phyloP scores from a whole-genome alignment of 345 rosid species.

The Camelina sativa region DNA sequence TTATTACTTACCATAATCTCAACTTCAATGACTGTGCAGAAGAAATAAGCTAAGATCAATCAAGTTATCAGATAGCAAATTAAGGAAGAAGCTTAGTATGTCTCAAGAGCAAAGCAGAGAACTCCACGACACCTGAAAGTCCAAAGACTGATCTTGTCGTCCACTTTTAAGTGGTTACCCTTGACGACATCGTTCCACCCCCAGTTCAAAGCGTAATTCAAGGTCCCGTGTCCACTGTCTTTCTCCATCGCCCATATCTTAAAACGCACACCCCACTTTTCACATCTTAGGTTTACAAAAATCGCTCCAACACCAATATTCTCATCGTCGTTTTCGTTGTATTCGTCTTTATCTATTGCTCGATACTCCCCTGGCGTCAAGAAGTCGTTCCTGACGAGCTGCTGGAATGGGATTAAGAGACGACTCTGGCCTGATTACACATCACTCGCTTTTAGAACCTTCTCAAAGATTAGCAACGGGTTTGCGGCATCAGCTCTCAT shows the following conservation, averaged over 20 bases:
- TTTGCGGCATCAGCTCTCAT: not conserved
- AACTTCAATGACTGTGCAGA: no score
- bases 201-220: not conserved
- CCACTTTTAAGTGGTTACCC: not conserved
- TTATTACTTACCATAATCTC: no score
- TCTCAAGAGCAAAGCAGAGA: not conserved
- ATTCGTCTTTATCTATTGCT: not conserved
- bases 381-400: slow-evolving; percentile 1
- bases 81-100: no score
- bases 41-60: no score
- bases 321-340: not conserved
- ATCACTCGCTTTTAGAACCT: not conserved
- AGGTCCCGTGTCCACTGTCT: not conserved
- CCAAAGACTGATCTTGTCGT: not conserved
- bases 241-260: slow-evolving; percentile 8
- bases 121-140: slow-evolving; percentile 7
- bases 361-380: not conserved
- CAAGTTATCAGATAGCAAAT: no score
- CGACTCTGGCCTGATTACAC: not conserved
- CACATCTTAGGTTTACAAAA: not conserved
- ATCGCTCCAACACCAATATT: not conserved
- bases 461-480: not conserved
- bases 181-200: slow-evolving; percentile 4
- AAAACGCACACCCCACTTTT: slow-evolving; percentile 1
- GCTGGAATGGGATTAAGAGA: slow-evolving; percentile 14